Percentiles rank a stretch among this genome's conserved stretches.
Conservation (phyloP, 2,329 filamentous ascomycete genomes). For the Epichloe elymi region DNA sequence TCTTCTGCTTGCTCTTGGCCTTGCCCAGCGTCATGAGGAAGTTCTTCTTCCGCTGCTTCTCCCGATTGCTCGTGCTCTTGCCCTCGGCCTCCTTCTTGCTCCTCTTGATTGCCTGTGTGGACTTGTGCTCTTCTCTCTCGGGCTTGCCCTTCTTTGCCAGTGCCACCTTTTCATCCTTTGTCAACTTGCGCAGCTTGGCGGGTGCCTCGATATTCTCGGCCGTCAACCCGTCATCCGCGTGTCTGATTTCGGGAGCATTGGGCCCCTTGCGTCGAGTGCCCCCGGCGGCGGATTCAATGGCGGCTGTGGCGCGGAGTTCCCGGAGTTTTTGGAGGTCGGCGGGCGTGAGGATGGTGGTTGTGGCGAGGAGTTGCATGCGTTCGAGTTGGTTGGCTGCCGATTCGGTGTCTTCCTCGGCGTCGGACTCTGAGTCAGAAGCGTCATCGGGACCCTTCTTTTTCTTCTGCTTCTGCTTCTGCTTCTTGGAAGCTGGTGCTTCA, state of each 20-base stretch:
- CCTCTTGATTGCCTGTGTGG: slow-evolving; percentile 69
- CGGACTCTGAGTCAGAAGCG: background rate
- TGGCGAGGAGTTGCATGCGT: slow-evolving; percentile 64
- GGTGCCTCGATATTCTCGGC: slow-evolving; percentile 86
- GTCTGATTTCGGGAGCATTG: slow-evolving; percentile 39
- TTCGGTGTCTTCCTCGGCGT: slow-evolving; percentile 26
- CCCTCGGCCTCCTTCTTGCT: slow-evolving; percentile 78
- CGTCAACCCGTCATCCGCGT: slow-evolving; percentile 78
- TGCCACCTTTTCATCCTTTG: slow-evolving; percentile 79
- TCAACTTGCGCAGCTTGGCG: slow-evolving; percentile 65
- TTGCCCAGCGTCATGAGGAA: slow-evolving; percentile 97
- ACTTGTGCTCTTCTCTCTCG: slow-evolving; percentile 67
- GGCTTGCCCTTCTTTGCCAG: slow-evolving; percentile 73
- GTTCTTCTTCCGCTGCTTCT: slow-evolving; percentile 96
- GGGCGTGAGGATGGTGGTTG: slow-evolving; percentile 84
- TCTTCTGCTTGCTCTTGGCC: slow-evolving; percentile 89
- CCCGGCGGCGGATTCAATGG: slow-evolving; percentile 51
- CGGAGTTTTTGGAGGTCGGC: slow-evolving; percentile 91
- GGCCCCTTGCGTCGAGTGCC: slow-evolving; percentile 29
- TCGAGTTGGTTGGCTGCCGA: slow-evolving; percentile 31
- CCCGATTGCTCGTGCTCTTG: slow-evolving; percentile 94
- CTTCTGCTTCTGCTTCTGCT: slow-evolving; percentile 24
- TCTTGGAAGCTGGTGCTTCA: slow-evolving; percentile 48
- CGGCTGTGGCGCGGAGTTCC: slow-evolving; percentile 66
- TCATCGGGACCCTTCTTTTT: background rate